Base-by-base conservation (phyloP, 306 rosid species). In the Vicia sativa region DNA sequence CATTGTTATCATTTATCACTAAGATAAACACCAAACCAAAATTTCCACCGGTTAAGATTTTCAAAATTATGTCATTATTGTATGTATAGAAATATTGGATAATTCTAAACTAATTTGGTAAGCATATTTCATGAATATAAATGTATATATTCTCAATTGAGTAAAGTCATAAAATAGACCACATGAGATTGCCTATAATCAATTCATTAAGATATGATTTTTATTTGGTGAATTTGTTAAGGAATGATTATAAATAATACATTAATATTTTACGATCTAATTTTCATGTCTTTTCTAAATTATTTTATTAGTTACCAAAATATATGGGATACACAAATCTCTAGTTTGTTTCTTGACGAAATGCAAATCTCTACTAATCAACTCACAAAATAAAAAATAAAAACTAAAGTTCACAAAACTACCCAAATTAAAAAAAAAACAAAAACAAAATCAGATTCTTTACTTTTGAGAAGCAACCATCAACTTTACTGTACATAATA, bases 161-260 rank as follows among this genome's bases (percentile, higher is more conserved):
- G 70, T 50, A 60, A 60, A 42, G 58, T 60, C 64, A 68, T 68
- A 56, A 75, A 75, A 68, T 75, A 28, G 70, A 68, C 74, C 54
- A 61, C 34, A 41, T 13, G 59, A 52, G 25, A 68, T 58, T 50
- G 64, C 41, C 44, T 21, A 15, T 11, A 55, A 43, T 63, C 72
- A 74, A 23, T 74, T 59, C 57, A 67, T 8, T 50, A 67, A 49
- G 21, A 67, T 42, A 60, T 56, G 42, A 56, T 41, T 15, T 31
- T 31, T 31, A 25, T 25, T 31, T 1, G 8, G 37, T 31, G 37
- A 74, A 38, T 74, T 59, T 49, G 59, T 8, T 61, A 68, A 49
- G 34, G 61, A 31, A 60, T 56, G 43, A 65, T 41, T 15, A 6
- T 41, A 21, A 44, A 16, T 7, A 50, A 42, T 53, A 31, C 15